Evolutionary conservation across 129 eudicot genomes (phyloP).

Genomic region (Logfia minima): DNA sequence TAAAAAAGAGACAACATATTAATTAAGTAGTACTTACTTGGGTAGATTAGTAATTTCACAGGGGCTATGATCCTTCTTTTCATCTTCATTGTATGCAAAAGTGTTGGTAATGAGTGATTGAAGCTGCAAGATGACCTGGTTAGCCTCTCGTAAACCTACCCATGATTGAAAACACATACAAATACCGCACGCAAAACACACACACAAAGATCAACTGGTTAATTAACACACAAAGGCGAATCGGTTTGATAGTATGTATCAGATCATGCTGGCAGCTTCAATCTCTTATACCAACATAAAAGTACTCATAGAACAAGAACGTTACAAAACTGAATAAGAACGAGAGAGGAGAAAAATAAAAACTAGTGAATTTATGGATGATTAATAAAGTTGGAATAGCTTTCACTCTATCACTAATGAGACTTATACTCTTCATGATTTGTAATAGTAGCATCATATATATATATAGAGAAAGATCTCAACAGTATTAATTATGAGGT

Average conservation of each 20-base stretch:
- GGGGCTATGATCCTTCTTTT: neutral
- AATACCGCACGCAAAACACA: neutral
- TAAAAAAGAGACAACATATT: slow-evolving; percentile 19
- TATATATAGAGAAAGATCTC: slow-evolving; percentile 42
- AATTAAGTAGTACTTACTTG: slow-evolving; percentile 32
- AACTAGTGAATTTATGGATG: slow-evolving; percentile 22
- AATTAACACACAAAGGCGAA: neutral
- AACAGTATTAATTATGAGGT: slow-evolving; percentile 33
- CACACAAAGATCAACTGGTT: slow-evolving; percentile 4
- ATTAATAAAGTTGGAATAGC: too few species aligned
- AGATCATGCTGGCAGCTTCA: slow-evolving; percentile 83
- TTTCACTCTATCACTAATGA: neutral
- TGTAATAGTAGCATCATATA: slow-evolving; percentile 30
- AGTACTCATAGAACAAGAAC: slow-evolving; percentile 4
- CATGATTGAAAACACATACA: neutral
- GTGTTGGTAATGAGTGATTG: slow-evolving; percentile 61
- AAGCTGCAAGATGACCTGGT: slow-evolving; percentile 72
- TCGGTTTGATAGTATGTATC: slow-evolving; percentile 18
- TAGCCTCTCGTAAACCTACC: slow-evolving; percentile 21
- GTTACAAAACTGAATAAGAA: neutral
- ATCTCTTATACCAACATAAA: slow-evolving; percentile 56
- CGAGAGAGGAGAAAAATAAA: slow-evolving; percentile 14
- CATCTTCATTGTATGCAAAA: slow-evolving; percentile 21
- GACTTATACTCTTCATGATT: slow-evolving; percentile 3
- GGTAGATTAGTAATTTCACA: slow-evolving; percentile 17